Conservation (phyloP, 352 stramenopile genomes). For the Globisporangium ultimum region DNA sequence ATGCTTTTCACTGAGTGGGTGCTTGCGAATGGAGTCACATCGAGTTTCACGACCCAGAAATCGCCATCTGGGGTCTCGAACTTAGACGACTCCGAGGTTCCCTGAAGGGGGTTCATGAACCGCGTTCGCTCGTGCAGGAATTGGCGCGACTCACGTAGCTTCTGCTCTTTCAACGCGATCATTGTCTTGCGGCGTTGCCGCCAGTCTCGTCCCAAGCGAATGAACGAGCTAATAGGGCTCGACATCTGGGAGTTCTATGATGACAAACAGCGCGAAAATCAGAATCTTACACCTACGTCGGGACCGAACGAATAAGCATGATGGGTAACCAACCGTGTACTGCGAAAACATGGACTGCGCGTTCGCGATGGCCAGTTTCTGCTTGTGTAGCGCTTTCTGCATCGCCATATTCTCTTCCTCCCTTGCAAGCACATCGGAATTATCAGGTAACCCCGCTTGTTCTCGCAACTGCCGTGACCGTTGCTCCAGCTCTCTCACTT, state of each 20-base stretch:
- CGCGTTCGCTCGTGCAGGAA: constrained; percentile 34
- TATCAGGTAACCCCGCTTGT: neutral
- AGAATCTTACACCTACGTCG: neutral
- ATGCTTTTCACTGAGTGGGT: neutral
- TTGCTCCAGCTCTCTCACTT: neutral
- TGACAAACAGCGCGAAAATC: neutral
- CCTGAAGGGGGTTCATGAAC: constrained; percentile 25
- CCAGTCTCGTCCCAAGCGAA: constrained; percentile 9
- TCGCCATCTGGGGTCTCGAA: constrained; percentile 29
- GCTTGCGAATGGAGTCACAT: constrained; percentile 28
- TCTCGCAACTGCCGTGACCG: neutral
- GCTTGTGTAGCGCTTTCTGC: neutral
- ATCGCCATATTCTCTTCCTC: neutral
- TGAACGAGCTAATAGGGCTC: constrained; percentile 15
- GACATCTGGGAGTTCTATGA: constrained; percentile 11
- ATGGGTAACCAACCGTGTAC: neutral
- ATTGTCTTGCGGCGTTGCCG: constrained; percentile 10
- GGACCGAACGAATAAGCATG: no score
- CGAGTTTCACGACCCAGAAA: constrained; percentile 28
- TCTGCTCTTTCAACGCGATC: constrained; percentile 12
- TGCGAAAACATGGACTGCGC: neutral
- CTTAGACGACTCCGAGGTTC: constrained; percentile 31
- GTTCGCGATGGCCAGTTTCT: neutral
- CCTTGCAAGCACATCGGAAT: neutral
- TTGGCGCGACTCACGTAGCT: constrained; percentile 29